Base-by-base conservation (phyloP, 805 yeast genomes). In the Saccharomycopsis malanga region DNA sequence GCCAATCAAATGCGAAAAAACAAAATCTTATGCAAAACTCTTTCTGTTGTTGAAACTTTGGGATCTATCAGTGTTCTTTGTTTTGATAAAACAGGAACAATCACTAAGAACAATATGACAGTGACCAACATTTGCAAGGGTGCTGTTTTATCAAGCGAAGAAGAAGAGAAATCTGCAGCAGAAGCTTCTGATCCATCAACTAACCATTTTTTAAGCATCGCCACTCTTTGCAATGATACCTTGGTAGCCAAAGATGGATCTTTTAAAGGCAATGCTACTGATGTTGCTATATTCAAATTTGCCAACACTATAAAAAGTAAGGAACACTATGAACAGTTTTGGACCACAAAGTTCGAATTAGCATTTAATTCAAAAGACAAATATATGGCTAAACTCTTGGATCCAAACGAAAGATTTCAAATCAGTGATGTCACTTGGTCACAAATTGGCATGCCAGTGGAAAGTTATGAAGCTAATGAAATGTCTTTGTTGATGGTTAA, bases 11-110 rank as follows among this genome's bases (percentile, higher is more conserved):
- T 76, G 77, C 66, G 61, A 41, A 63, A 65, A 46, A 59, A 64
- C 50, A 67, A 34, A 18, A 27, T 27, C 30, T 83, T 63, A 86
- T 85, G 4, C 71, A 91, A 57, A 84, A 81, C 56, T 69, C 84
- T 53, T 91, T 83, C 61, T 81, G 30, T 89, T 1, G 69, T 83
- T 39, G 93, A 83, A 58, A 87, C 86, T 35, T 68, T 83, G 39
- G 93, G 93, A 22, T 81, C 87, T 15, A 82, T 84, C 47, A 80
- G 81, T 55, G 87, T 81, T 54, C 80, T 83, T 53, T 83, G 91
- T 60, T 83, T 89, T 2, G 93, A 83, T 65, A 83, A 83, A 59
- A 83, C 93, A 5, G 93, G 93, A 52, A 83, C 93, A 34, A 70
- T 83, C 49, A 83, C 91, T 4, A 83, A 80, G 55, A 89, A 91